phyloP scores from a whole-genome alignment of 352 stramenopile species.

The Pythium sukuiense region DNA sequence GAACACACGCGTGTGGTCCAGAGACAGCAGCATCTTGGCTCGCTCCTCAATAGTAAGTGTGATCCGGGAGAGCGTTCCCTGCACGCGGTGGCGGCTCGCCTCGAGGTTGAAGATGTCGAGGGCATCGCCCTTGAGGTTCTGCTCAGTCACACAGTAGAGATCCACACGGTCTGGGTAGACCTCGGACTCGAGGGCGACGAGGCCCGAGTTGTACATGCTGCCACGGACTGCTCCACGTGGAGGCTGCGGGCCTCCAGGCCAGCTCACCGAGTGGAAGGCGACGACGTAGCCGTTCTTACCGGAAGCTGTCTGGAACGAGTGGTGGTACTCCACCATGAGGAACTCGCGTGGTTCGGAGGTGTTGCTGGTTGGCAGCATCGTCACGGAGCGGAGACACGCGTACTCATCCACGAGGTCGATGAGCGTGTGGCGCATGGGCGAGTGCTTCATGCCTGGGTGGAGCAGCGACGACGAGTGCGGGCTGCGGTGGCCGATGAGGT shows the following conservation, averaged over 20 bases:
- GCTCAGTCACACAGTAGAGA: constrained; percentile 20
- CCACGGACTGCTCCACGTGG: constrained; percentile 1
- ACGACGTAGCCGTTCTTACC: constrained; percentile 16
- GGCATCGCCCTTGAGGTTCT: constrained; percentile 23
- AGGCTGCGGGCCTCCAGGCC: constrained; percentile 6
- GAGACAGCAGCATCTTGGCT: constrained; percentile 24
- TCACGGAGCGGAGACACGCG: constrained; percentile 17
- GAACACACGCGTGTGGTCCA: constrained; percentile 22
- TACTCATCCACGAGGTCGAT: constrained; percentile 21
- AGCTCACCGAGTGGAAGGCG: constrained; percentile 23
- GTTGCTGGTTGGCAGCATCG: constrained; percentile 1
- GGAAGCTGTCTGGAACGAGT: constrained; percentile 8
- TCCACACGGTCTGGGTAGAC: constrained; percentile 11
- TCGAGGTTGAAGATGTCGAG: constrained; percentile 2
- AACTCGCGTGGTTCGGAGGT: constrained; percentile 14
- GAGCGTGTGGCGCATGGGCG: constrained; percentile 12
- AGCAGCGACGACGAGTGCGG: constrained; percentile 10
- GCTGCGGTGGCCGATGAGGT: constrained; percentile 22
- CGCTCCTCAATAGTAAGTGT: constrained; percentile 24
- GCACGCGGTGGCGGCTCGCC: constrained; percentile 15
- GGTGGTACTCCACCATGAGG: constrained; percentile 22
- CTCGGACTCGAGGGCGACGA: constrained; percentile 23
- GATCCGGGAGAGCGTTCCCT: constrained; percentile 14
- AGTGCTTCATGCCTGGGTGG: constrained; percentile 12
- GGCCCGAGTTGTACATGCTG: constrained; percentile 21